A percentile compares a stretch with the other conserved stretches of the same genome.
These are phyloP conservation scores for Colletotrichum incanum DNA, from an alignment of 2,329 filamentous ascomycete genomes.

Conservation along the genomic window DNA sequence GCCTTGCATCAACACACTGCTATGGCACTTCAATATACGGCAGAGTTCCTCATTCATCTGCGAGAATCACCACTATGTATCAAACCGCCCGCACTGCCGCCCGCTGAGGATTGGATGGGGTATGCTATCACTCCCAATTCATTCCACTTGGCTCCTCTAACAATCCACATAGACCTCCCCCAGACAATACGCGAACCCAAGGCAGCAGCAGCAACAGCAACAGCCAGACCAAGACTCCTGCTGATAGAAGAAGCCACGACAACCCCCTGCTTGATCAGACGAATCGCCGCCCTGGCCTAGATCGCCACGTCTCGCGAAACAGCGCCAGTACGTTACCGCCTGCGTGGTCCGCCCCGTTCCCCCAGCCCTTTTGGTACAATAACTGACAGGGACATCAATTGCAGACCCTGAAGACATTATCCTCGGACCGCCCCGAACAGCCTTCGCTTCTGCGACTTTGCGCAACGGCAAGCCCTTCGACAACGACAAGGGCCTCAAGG, in stretches of 20 bases:
- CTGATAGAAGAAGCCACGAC: conserved; percentile 64
- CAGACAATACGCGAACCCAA: conserved; percentile 63
- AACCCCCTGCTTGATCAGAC: conserved; percentile 63
- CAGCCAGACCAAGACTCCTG: conserved; percentile 55
- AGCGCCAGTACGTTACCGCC: conserved; percentile 66
- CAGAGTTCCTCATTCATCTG: conserved; percentile 82
- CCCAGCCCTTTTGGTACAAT: conserved; percentile 42
- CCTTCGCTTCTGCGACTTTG: conserved; percentile 82
- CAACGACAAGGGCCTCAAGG: conserved; percentile 68
- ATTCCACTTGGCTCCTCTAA: conserved; percentile 33
- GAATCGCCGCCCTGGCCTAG: conserved; percentile 66
- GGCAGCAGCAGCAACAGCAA: conserved; percentile 53
- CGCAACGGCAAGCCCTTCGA: conserved; percentile 66
- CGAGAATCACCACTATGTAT: conserved; percentile 86
- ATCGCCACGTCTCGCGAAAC: conserved; percentile 71
- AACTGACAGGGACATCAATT: conserved; percentile 49
- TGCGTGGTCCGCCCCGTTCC: background rate
- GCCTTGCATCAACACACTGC: conserved; percentile 54
- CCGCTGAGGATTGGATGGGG: conserved; percentile 97
- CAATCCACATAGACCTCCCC: conserved; percentile 56
- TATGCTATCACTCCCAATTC: conserved; percentile 60
- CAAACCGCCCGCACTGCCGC: conserved; percentile 85
- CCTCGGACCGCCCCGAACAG: conserved; percentile 86
- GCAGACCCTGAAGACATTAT: conserved; percentile 84
- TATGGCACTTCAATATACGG: conserved; percentile 79